These are phyloP conservation scores for Agrocybe pediades DNA, from an alignment of 768 basidiomycete species.

Conservation along the genomic window DNA sequence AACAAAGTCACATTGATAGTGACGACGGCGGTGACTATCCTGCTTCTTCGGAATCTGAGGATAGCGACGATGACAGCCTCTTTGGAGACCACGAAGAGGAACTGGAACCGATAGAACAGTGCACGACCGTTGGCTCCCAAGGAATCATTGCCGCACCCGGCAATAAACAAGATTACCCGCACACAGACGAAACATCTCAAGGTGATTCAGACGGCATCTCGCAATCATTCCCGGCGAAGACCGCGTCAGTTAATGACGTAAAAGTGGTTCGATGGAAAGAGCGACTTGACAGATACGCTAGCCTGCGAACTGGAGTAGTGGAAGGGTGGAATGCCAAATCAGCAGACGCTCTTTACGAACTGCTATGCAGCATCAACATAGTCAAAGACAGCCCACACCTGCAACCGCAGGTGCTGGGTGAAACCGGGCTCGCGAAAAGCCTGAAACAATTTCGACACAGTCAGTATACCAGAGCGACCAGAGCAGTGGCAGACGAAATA, in stretches of 20 bases:
- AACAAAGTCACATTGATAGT: background rate
- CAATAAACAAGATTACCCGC: background rate
- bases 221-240: background rate
- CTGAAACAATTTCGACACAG: slow-evolving; percentile 7
- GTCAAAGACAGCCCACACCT: slow-evolving; percentile 7
- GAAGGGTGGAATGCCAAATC: slow-evolving; percentile 18
- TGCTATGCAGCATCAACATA: slow-evolving; percentile 13
- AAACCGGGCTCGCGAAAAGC: slow-evolving; percentile 7
- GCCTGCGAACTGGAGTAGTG: slow-evolving; percentile 15
- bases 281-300: slow-evolving; percentile 11
- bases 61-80: slow-evolving; percentile 8
- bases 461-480: background rate
- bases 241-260: slow-evolving; percentile 1
- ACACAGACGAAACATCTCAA: too few species aligned
- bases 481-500: slow-evolving; percentile 5
- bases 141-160: background rate
- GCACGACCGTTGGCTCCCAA: background rate
- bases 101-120: background rate
- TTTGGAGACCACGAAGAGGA: slow-evolving; percentile 8
- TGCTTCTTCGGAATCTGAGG: background rate
- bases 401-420: slow-evolving; percentile 3
- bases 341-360: slow-evolving; percentile 15
- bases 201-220: too few species aligned
- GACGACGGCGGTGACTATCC: slow-evolving; percentile 2
- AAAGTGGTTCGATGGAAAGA: slow-evolving; percentile 21